Evolutionary conservation across 2,329 filamentous ascomycete species (phyloP), one percentile per base, ranked within the genome.

Genomic region (Cytospora leucostoma): DNA sequence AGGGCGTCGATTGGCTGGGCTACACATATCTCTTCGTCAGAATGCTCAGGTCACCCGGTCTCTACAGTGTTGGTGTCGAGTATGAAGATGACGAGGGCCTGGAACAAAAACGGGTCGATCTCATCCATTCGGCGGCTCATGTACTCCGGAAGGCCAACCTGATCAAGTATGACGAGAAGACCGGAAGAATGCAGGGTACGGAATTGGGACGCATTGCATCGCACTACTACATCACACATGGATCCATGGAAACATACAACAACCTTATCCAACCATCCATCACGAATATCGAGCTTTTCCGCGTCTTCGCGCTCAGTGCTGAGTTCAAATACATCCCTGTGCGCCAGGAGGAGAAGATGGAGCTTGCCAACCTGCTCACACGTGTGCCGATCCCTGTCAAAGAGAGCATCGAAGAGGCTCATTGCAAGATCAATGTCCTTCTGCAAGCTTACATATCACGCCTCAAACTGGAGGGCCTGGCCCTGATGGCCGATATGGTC

Each of bases 261-360:
- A 91, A 91, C 73, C 89, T 98, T 68, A 92, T 99, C 55, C 93
- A 97, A 73, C 93, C 94, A 15, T 92, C 90, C 12, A 95, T 97
- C 70, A 92, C 91, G 33, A 91, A 91, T 7, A 97, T 99, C 67
- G 95, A 99, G 77, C 84, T 99, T 50, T 98, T 99, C 87, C 89
- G 96, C 50, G 88, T 99, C 34, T 99, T 99, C 73, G 90, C 96
- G 13, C 84, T 98, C 40, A 98, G 95, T 72, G 92, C 96, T 61
- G 95, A 99, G 76, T 99, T 99, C 83, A 98, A 97, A 76, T 99
- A 96, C 75, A 99, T 99, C 50, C 95, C 95, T 2, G 94, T 99
- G 40, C 90, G 95, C 50, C 93, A 97, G 72, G 95, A 99, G 71
- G 95, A 99, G 80, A 98, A 98, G 80, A 82, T 99, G 37, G 95